Base-by-base conservation (phyloP, 139 green algal genomes). In the Chlamydomonas sphaeroides region DNA sequence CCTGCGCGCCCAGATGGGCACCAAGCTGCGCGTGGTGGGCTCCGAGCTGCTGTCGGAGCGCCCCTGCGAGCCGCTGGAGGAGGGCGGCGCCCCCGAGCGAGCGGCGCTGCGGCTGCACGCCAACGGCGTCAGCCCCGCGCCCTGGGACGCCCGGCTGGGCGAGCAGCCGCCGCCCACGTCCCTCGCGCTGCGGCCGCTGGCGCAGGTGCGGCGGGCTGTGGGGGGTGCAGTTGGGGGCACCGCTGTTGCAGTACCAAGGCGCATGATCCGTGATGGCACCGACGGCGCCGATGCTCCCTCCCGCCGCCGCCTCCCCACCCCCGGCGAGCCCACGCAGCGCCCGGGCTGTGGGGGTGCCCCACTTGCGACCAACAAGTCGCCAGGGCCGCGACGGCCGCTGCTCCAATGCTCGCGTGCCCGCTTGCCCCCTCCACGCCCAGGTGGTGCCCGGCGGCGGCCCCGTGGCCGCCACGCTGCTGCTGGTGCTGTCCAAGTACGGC, bases 11-110 rank as follows among this genome's bases (percentile, higher is more conserved):
- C 84, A 90, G 87, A 66, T 86, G 42, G 87, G 87, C 38, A 62
- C 41, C 76, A 94, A 93, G 87, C 77, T 94, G 80, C 85, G 90
- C 36, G 71, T 93, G 11, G 76, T 42, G 57, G 87, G 87, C 18
- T 80, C 85, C 21, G 86, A 92, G 62, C 84, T 93, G 36, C 32
- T 71, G 1, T 78, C 78, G 20, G 63, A 69, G 56, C 56, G 71
- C 10, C 82, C 82, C 0, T 70, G 49, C 30, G 81, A 89, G 5
- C 87, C 89, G 3, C 84, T 94, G 78, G 85, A 93, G 25, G 38
- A 83, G n/a, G 51, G 61, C 68, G 36, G n/a, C n/a, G n/a, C n/a
- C n/a, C n/a, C n/a, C n/a, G n/a, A 49, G 15, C 68, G 62, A 20
- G 79, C 81, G 2, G 25, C 53, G 17, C 78, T 94, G 66, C 69